Base-by-base conservation (phyloP, 2,329 filamentous ascomycete genomes). In the Chalaropsis ovoidea region DNA sequence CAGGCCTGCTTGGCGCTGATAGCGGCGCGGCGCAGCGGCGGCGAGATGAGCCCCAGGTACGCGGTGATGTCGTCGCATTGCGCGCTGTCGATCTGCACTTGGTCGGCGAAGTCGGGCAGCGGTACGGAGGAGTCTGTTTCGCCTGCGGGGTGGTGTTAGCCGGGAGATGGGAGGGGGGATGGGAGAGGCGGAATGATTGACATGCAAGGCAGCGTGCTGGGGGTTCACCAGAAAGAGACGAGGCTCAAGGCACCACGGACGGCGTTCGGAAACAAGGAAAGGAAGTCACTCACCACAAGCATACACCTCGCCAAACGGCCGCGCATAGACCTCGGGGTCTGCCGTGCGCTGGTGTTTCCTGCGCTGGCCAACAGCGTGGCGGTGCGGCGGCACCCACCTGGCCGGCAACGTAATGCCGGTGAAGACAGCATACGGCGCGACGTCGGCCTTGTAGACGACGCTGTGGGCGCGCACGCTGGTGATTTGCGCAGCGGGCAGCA, bases 281-380 rank as follows among this genome's bases (percentile, higher is more conserved):
- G 22, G n/a, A 19, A 19, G 7, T 10, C 72, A 77, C 54, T 4
- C 71, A 81, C 91, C 94, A 73, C 94, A 99, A 0, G 90, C 92
- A 74, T 99, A 99, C 11, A 96, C 87, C 73, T 96, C 92, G 65
- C 88, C 83, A 73, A 90, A 88, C 0, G 92, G 92, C 3, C 94
- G 82, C 0, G 94, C 89, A 73, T 99, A 99, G 68, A 97, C 94
- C 75, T 99, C 94, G 0, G 94, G 94, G 31, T 90, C 86, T 13
- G 90, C 90, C 19, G 82, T 82, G 35, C 85, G 81, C 67, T 80
- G 79, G 75, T 82, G 82, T 71, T 76, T 76, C 71, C 80, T 77
- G 76, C 77, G 78, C 72, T 81, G 78, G 67, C 77, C 80, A 72
- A 75, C 73, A 69, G 71, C 73, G 67, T 75, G 73, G 63, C 78